phyloP scores from a whole-genome alignment of 257 asterid genomes.

The Solanum commersonii region DNA sequence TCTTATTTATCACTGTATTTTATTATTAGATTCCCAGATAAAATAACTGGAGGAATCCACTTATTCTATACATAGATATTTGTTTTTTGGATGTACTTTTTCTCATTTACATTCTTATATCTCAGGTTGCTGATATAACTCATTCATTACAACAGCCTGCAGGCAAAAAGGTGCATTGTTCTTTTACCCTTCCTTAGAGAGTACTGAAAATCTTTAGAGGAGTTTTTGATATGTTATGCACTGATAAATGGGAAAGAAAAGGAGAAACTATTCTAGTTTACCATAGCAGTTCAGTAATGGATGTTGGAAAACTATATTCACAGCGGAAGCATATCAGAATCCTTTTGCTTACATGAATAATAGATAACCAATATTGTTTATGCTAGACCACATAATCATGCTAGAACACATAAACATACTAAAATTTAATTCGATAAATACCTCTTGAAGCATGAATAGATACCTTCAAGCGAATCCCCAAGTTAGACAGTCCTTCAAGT shows the following conservation, averaged over 20 bases:
- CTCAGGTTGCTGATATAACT: constrained; percentile 90
- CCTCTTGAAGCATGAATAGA: too few relatives aligned
- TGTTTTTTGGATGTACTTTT: constrained; percentile 2
- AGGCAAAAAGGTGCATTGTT: constrained; percentile 68
- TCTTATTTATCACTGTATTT: not conserved
- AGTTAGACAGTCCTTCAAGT: too few relatives aligned
- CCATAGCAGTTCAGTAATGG: not conserved
- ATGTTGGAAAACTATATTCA: too few relatives aligned
- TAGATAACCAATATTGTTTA: too few relatives aligned
- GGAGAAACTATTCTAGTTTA: not conserved
- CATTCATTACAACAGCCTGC: constrained; percentile 98
- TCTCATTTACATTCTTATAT: not conserved
- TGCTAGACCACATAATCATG: too few relatives aligned
- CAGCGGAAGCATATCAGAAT: too few relatives aligned
- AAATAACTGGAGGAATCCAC: not conserved
- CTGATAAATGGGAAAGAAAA: not conserved
- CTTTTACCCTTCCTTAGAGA: not conserved
- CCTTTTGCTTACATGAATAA: too few relatives aligned
- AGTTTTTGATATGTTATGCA: not conserved
- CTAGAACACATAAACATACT: too few relatives aligned
- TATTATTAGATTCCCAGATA: not conserved
- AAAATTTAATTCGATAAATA: too few relatives aligned
- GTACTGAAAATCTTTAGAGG: not conserved
- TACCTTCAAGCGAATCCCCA: too few relatives aligned
- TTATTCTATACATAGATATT: not conserved